phyloP scores from a whole-genome alignment of 2,329 filamentous ascomycete species.

The Purpureocillium lavendulum region DNA sequence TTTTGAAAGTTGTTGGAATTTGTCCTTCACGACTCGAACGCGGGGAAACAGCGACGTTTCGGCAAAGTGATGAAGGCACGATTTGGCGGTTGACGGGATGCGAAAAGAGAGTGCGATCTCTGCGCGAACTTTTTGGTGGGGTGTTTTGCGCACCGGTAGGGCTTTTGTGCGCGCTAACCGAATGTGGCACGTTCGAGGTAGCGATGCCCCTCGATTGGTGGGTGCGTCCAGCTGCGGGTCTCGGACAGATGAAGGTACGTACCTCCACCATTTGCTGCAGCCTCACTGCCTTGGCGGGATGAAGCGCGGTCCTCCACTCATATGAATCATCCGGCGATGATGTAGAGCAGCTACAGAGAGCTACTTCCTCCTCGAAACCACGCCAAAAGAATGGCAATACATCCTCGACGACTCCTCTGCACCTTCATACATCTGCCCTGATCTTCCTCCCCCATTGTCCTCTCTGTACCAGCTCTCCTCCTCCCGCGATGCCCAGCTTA shows the following conservation, averaged over 20 bases:
- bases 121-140: conserved; percentile 11
- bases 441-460: too few species aligned
- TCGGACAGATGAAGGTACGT: conserved; percentile 10
- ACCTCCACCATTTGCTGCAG: neutral
- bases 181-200: neutral
- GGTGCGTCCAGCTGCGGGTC: too few species aligned
- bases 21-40: conserved; percentile 76
- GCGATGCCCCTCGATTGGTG: conserved; percentile 7
- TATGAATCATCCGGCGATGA: conserved; percentile 12
- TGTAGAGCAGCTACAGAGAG: neutral
- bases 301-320: too few species aligned
- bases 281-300: too few species aligned
- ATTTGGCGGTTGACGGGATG: conserved; percentile 4
- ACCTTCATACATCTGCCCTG: too few species aligned
- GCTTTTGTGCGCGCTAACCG: conserved; percentile 15
- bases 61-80: conserved; percentile 70
- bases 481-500: conserved; percentile 37
- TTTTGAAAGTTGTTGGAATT: conserved; percentile 39
- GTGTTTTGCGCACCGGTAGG: conserved; percentile 7
- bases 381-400: conserved; percentile 1
- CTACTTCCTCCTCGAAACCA: too few species aligned
- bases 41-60: conserved; percentile 42
- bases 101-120: neutral
- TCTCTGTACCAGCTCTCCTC: too few species aligned
- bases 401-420: neutral